Base-by-base conservation (phyloP, 345 rosid species). In the Salix dunnii region DNA sequence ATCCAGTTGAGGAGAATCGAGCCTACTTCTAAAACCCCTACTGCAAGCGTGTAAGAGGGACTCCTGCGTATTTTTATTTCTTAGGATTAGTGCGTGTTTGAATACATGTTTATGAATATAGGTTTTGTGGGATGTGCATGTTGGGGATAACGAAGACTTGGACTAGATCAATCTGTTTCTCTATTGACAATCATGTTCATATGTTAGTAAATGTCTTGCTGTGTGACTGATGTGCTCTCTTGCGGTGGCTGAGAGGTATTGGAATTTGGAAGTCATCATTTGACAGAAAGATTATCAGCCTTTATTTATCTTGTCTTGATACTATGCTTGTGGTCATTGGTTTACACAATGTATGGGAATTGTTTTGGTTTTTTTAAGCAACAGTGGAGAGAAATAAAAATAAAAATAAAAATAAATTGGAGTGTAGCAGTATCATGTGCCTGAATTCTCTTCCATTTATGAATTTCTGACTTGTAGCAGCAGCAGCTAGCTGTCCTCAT, bases 1-100 rank as follows among this genome's bases (percentile, higher is more conserved):
- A 75, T 73, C 73, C 85, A 77, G 35, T 10, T 90, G 83, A 82
- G 78, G 33, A 84, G 78, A 68, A 70, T 89, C 23, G 88, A 70
- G 40, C 87, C 86, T 3, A 60, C 78, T 27, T 71, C 77, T 14
- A 13, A 84, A 16, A 71, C 86, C 67, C 87, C 91, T 4, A 48
- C 70, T 67, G 2, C 58, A 30, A 23, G 0, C n/a, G 82, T 79
- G 38, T 87, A 80, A 51, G 66, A 17, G 2, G n/a, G 9, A 6
- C 5, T n/a, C n/a, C n/a, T 36, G 3, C 31, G 13, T 23, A 6
- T 53, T 9, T 27, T 20, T 7, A 4, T 14, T 31, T 67, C 2
- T 76, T 35, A 0, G 7, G 18, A 3, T 36, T 58, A 3, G 33
- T 12, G 33, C 10, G 33, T 27, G 66, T 25, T 51, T 18, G 58